Percentiles rank a stretch among this genome's conserved stretches.
phyloP scores from a whole-genome alignment of 129 eudicot species.

The Logfia minima region DNA sequence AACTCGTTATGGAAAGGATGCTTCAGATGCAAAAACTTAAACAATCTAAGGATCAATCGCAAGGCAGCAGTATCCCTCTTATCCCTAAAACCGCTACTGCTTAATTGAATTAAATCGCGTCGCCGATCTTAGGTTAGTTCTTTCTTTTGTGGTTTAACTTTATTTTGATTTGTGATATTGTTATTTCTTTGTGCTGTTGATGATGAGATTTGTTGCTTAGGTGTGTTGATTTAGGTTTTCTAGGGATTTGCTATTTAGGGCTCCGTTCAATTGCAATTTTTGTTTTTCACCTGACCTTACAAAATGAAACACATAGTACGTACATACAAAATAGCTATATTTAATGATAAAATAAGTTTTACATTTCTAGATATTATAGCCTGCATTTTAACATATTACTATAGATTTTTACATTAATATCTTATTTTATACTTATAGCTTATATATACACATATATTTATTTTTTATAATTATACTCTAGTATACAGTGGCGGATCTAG shows the following conservation, averaged over 20 bases:
- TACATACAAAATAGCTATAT: not conserved
- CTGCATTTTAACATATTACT: too few relatives aligned
- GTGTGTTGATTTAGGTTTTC: conserved; percentile 6
- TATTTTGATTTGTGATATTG: not conserved
- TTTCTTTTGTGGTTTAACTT: not conserved
- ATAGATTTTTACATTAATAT: too few relatives aligned
- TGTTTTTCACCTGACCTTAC: not conserved
- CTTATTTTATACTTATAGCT: too few relatives aligned
- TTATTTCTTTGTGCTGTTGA: not conserved
- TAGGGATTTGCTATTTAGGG: conserved; percentile 30
- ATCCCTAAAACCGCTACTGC: conserved; percentile 74
- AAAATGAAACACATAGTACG: not conserved
- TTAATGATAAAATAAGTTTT: not conserved
- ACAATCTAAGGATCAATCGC: conserved; percentile 4
- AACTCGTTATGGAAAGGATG: conserved; percentile 92
- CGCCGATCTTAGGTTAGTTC: conserved; percentile 24
- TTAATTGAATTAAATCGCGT: conserved; percentile 27
- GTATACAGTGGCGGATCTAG: too few relatives aligned
- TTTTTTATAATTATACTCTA: too few relatives aligned
- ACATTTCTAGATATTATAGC: not conserved
- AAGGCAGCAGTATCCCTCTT: conserved; percentile 43
- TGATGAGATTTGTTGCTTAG: not conserved
- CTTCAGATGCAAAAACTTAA: conserved; percentile 70
- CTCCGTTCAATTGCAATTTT: not conserved
- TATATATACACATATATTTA: too few relatives aligned